Evolutionary conservation across 179 eudicot species (phyloP), one percentile per base, ranked within the genome.

Genomic region (Spinacia oleracea): DNA sequence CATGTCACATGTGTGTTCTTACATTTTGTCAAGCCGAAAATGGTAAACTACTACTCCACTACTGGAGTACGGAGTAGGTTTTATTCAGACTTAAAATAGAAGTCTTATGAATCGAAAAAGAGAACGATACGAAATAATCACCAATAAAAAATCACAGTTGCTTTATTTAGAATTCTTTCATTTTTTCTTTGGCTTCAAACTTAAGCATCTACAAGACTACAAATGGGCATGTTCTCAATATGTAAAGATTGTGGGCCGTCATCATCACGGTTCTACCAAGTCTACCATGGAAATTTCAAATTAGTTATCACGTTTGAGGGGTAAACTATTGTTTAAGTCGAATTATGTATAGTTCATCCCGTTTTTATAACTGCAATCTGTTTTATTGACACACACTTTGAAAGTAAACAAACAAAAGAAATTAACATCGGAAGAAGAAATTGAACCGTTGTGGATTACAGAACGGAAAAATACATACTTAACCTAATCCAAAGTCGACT

Each of bases 121-220:
- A 43, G 25, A 45, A 66, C 65, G 35, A 55, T 3, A 20, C 21
- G 45, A 43, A 72, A 32, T 48, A 11, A 72, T 68, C 7, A 23
- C n/a, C 32, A 29, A 25, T 51, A 46, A 25, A 46, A 25, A 15
- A 68, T 45, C 56, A 70, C 11, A 5, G 56, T 46, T 29, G 38
- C 56, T 46, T 70, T 70, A 43, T 45, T 70, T 56, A 7, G 35
- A 40, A n/a, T 12, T 25, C 15, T 4, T 46, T 85, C 2, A 43
- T 80, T 42, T 60, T 42, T 60, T 84, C 0, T 79, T 77, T 81
- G 83, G 79, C 70, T 79, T 74, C 72, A 43, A 48, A 31, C 23
- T 34, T 53, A 76, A 66, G 79, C 73, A 65, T 66, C 79, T 34
- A 76, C 10, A 62, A 42, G 50, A 50, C 79, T 34, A 76, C 10